Base-by-base conservation (phyloP, 2,329 filamentous ascomycete species). In the Coniella vitis region DNA sequence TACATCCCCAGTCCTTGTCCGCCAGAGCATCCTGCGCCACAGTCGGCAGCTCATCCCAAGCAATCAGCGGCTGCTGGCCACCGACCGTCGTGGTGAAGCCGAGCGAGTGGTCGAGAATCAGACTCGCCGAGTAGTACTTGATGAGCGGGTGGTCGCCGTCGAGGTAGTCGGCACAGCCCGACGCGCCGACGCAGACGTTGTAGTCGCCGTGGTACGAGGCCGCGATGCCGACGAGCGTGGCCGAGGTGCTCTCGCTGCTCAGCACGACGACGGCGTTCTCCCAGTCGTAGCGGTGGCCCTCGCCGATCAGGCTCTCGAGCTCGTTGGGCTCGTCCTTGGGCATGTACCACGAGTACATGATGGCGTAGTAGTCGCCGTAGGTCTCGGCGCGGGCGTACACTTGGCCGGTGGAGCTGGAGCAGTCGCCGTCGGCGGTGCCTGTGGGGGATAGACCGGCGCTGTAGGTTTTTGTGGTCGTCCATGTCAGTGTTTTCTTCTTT, bases 301-400 rank as follows among this genome's bases (percentile, higher is more conserved):
- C 51, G 0, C 64, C 67, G 16, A 44, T 7, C 1, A 35, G 17
- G 13, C 35, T 25, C 14, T 40, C 36, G 13, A 48, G 39, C 0
- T 49, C 38, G 21, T 55, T 58, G 10, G 69, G 67, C 53, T 65
- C 59, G 50, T 73, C 70, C 60, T 74, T 73, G 44, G 71, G 71
- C 56, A 70, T 63, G 56, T 71, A 73, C 69, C 69, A 49, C 4
- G 65, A 58, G 55, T 70, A 71, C 66, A 71, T 68, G 54, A 71
- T 63, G 44, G 58, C 64, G 41, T 62, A 64, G 38, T 58, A 54
- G 38, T 54, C 59, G 13, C 61, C 60, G 51, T 63, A 57, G 21
- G 52, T 49, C 3, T 52, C 54, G 16, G 58, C 60, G 12, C 68
- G 61, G 19, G 61, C 64, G 53, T 71, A 71, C 2, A 66, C 62